Percentiles rank a stretch among this genome's conserved stretches.
These are phyloP conservation scores for Mytilinidion resinicola DNA, from an alignment of 495 filamentous ascomycete species.

Conservation along the genomic window DNA sequence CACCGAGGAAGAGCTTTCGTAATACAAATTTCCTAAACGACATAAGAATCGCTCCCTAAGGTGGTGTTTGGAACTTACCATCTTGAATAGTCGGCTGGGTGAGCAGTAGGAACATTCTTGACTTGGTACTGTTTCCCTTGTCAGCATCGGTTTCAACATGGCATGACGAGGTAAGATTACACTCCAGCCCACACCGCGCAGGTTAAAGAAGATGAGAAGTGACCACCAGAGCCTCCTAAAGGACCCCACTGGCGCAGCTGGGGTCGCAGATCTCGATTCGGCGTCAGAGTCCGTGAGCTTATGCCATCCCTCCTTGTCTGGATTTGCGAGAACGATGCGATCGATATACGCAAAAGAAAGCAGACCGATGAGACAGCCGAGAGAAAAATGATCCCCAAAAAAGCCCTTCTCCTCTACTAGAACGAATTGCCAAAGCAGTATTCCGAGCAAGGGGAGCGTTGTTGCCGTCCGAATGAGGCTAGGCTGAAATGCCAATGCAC, in stretches of 20 bases:
- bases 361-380: neutral
- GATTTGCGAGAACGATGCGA: conserved; percentile 8
- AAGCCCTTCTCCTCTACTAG: neutral
- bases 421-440: conserved; percentile 3
- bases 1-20: conserved; percentile 1
- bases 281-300: conserved; percentile 5
- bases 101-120: conserved; percentile 11
- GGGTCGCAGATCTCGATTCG: neutral
- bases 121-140: neutral
- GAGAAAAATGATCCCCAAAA: conserved; percentile 4
- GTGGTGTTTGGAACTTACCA: conserved; percentile 1
- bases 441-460: conserved; percentile 3
- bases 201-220: neutral
- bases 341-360: conserved; percentile 6
- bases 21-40: conserved; percentile 2
- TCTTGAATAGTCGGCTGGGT: conserved; percentile 5
- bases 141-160: no score
- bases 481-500: conserved; percentile 1
- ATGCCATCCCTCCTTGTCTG: conserved; percentile 14
- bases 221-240: conserved; percentile 10
- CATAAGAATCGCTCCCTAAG: neutral
- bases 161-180: no score
- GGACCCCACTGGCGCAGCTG: neutral
- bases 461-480: neutral
- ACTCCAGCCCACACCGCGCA: conserved; percentile 6